These are phyloP conservation scores for Jamesozyma spencerorum DNA, from an alignment of 805 yeast genomes.

Conservation along the genomic window DNA sequence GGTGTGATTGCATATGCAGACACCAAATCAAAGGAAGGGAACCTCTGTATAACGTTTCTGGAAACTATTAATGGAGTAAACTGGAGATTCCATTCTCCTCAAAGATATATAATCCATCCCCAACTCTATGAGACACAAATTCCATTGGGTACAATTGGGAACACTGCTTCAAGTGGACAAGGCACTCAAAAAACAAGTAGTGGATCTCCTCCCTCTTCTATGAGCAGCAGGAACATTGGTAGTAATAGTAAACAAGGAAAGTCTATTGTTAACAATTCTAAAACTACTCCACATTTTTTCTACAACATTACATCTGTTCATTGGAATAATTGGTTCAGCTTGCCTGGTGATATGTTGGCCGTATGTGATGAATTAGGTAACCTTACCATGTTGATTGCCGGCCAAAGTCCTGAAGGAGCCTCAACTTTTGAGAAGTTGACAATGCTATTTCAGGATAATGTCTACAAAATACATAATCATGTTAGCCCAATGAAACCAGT, in stretches of 20 bases:
- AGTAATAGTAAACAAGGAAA: not conserved
- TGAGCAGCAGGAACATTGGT: not conserved
- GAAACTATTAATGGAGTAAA: constrained; percentile 65
- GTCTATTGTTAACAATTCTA: constrained; percentile 4
- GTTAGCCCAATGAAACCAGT: constrained; percentile 20
- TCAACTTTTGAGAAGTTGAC: constrained; percentile 28
- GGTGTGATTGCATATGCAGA: constrained; percentile 73
- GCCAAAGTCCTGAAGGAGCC: constrained; percentile 34
- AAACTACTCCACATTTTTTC: constrained; percentile 19
- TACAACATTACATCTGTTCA: constrained; percentile 39
- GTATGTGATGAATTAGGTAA: constrained; percentile 67
- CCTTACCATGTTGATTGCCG: constrained; percentile 46
- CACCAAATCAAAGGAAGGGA: constrained; percentile 29
- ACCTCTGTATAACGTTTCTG: constrained; percentile 53
- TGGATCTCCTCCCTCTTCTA: too few species aligned
- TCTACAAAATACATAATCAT: constrained; percentile 25
- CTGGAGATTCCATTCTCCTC: constrained; percentile 61
- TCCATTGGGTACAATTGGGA: not conserved
- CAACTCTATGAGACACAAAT: constrained; percentile 20
- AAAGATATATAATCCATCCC: constrained; percentile 27
- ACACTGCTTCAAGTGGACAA: not conserved
- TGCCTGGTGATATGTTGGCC: constrained; percentile 69
- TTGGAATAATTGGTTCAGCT: constrained; percentile 54
- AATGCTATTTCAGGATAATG: constrained; percentile 33
- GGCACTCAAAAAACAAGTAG: not conserved